Base-by-base conservation (phyloP, 768 basidiomycete species). In the Termitomyces bulborhizus region DNA sequence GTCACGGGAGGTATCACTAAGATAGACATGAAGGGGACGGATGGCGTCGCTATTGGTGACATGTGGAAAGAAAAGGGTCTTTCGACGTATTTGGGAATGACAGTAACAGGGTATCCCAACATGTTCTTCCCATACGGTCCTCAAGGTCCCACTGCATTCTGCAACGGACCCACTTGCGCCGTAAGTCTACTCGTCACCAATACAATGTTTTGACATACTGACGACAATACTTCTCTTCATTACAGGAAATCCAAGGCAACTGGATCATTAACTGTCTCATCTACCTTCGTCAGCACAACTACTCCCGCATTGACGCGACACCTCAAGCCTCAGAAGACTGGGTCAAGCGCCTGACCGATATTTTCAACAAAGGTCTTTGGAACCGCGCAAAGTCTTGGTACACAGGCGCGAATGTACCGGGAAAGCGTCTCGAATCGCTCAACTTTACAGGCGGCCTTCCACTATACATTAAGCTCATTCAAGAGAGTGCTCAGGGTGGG, bases 91-190 rank as follows among this genome's bases (percentile, higher is more conserved):
- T 53, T 67, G 15, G 66, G 66, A 9, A 24, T 66, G 60, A 57
- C 58, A 9, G 49, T 45, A 6, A 50, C 60, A 1, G 52, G 57
- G 18, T 67, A 54, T 51, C 66, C 65, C 4, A 67, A 67, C 51
- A 62, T 67, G 63, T 67, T 66, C 58, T 66, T 65, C 57, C 51
- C 57, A 18, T 66, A 66, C 46, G 66, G 65, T 1, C 63, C 65
- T 18, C 66, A 67, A 1, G 63, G 55, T 18, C 65, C 66, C 1
- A 66, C 65, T 3, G 65, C 62, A 4, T 65, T 65, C 42, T 61
- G 58, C 46, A 67, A 63, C 42, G 65, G 65, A 2, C 66, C 66
- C 0, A 66, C 61, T 4, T 63, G 60, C 21, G 46, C 50, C 9
- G 66, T 67, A 55, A 18, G 64, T 55, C 4, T 43, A 26, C 42